Conservation (phyloP, 352 stramenopile species). For the Globisporangium nagaii region DNA sequence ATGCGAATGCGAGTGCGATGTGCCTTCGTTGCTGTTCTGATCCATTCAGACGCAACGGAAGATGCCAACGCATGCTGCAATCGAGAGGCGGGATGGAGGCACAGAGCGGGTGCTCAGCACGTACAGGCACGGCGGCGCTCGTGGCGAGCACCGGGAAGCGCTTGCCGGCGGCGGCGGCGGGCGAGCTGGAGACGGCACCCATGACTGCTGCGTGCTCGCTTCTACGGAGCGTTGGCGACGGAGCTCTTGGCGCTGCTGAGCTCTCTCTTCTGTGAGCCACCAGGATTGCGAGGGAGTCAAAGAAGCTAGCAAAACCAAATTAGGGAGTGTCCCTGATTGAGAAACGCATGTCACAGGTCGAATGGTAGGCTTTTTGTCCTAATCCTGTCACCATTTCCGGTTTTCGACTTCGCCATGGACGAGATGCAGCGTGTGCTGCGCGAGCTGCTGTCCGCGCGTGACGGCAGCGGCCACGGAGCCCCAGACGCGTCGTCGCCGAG, state of each 20-base stretch:
- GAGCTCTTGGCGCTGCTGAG: neutral
- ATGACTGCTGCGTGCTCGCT: slow-evolving; percentile 19
- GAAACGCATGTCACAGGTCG: too few relatives aligned
- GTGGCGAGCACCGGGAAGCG: slow-evolving; percentile 64
- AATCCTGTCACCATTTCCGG: too few relatives aligned
- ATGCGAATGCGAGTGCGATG: too few relatives aligned
- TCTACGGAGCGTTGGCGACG: too few relatives aligned
- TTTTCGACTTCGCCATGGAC: neutral
- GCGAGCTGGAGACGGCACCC: slow-evolving; percentile 33
- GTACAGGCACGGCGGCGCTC: slow-evolving; percentile 43
- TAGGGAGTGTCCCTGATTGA: too few relatives aligned
- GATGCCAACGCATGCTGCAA: neutral
- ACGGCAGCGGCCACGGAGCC: neutral
- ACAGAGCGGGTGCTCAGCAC: slow-evolving; percentile 11
- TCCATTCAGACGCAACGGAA: neutral
- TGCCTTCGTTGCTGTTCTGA: neutral
- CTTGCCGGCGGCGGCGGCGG: slow-evolving; percentile 10
- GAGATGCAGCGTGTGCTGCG: neutral
- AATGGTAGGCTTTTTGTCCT: too few relatives aligned
- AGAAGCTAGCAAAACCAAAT: neutral
- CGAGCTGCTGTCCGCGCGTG: neutral
- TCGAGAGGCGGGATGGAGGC: neutral
- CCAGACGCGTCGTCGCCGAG: neutral
- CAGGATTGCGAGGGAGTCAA: neutral
- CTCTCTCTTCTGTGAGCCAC: slow-evolving; percentile 9